Base-by-base conservation (phyloP, 1,139 yeast genomes). In the Diutina neorugosa region DNA sequence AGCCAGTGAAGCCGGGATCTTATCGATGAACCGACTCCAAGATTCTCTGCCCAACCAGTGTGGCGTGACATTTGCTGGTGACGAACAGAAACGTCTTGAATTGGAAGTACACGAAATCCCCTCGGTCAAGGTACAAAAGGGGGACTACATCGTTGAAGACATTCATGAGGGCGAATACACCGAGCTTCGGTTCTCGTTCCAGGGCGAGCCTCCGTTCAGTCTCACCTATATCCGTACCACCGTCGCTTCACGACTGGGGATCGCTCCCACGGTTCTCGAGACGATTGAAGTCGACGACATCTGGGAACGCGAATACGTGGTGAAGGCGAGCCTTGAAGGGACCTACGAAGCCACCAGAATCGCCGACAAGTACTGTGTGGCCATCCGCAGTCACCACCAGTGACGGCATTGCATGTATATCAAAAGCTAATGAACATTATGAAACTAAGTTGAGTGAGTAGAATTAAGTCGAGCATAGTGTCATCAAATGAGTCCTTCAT, bases 141-240 rank as follows among this genome's bases (percentile, higher is more conserved):
- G 96, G 44, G 84, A 82, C 54, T 74, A 80, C 25, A 70, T 84
- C n/a, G 79, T 84, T 54, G 84, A 79, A 59, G 94, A 89, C 64
- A 86, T 93, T 51, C 96, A 90, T 61, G 96, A 89, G 63, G 98
- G 98, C 51, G 94, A 86, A 56, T 84, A 82, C 62, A 84, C 86
- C 1, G 93, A 85, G 62, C 78, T 86, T 53, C 74, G 73, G 1
- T 85, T 86, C 63, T 73, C 80, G 14, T 82, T 86, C 59, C 76
- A 77, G 37, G 94, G 94, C 25, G 75, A 77, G 0, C 90, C 93
- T 14, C 95, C 95, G 19, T 86, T 86, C 66, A 70, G 71, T 51
- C 74, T 86, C 53, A 77, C 81, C 0, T 80, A 78, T 56, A 71
- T 74, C n/a, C 67, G 85, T 57, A 76, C 77, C 0, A 64, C 71